These are phyloP conservation scores for Nicotiana paniculata DNA, from an alignment of 257 asterid species.

Conservation along the genomic window DNA sequence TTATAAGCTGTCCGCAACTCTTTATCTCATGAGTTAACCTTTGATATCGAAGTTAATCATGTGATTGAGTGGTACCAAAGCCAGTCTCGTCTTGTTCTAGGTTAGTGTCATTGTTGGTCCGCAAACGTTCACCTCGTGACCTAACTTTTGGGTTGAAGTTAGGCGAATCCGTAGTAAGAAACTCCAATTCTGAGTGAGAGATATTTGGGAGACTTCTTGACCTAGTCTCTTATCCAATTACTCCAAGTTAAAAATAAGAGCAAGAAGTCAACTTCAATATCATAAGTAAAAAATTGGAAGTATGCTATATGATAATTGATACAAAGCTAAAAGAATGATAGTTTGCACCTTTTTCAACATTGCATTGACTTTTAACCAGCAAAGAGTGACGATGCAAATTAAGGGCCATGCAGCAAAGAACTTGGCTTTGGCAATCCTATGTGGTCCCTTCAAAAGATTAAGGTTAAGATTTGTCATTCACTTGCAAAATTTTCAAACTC, in stretches of 20 bases:
- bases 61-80: too few species aligned
- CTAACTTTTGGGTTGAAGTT: neutral
- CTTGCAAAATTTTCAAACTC: neutral
- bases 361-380: neutral
- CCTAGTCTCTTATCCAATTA: neutral
- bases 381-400: slow-evolving; percentile 7
- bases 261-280: neutral
- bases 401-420: neutral
- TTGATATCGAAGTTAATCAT: neutral
- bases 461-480: neutral
- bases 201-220: neutral
- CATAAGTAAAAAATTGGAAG: neutral
- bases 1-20: neutral
- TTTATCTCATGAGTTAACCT: neutral
- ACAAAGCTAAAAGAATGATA: neutral
- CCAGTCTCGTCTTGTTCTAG: too few species aligned
- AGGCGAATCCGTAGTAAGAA: too few species aligned
- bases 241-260: neutral
- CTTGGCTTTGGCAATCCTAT: slow-evolving; percentile 1
- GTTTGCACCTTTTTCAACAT: neutral
- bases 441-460: slow-evolving; percentile 33
- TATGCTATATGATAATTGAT: neutral
- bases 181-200: neutral
- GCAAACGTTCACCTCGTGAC: neutral
- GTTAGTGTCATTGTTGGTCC: too few species aligned